Base-by-base conservation (phyloP, 192 early-diverging fungal genomes). In the Neocallimastix lanati region DNA sequence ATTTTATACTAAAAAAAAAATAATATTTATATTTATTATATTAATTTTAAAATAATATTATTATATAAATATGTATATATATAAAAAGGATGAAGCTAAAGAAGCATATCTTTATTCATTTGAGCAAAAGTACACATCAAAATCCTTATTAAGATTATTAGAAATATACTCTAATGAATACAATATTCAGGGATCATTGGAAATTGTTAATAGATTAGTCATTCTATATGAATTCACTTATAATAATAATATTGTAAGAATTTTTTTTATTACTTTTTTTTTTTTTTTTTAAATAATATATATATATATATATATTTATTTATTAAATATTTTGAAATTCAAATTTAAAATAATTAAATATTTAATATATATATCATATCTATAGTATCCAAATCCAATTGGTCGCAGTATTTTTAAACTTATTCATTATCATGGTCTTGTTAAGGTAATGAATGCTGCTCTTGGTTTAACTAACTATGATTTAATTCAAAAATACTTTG, bases 211-310 rank as follows among this genome's bases (percentile, higher is more conserved):
- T 67, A 93, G 93, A 85, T 86, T 98, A 78, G 90, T 94, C 13
- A 90, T 93, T 16, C 91, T 93, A 77, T 88, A 95, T 78, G 96
- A 97, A 79, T 89, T 95, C 30, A 93, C 96, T 87, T 97, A 95
- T 85, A 93, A 94, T 80, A 94, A 95, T 77, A 94, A 93, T 85
- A 89, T 92, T 21, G 92, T 93, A 87, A 87, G 90, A 18, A n/a
- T n/a, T n/a, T n/a, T n/a, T n/a, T n/a, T n/a, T n/a, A n/a, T n/a
- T n/a, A n/a, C n/a, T n/a, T n/a, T n/a, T n/a, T n/a, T n/a, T n/a
- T n/a, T n/a, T n/a, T n/a, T n/a, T n/a, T n/a, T n/a, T n/a, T n/a
- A n/a, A n/a, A n/a, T n/a, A n/a, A n/a, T n/a, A n/a, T n/a, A n/a
- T n/a, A n/a, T n/a, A n/a, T n/a, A n/a, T n/a, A n/a, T n/a, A n/a